Evolutionary conservation across 495 filamentous ascomycete genomes (phyloP).

Genomic region (Evernia prunastri): DNA sequence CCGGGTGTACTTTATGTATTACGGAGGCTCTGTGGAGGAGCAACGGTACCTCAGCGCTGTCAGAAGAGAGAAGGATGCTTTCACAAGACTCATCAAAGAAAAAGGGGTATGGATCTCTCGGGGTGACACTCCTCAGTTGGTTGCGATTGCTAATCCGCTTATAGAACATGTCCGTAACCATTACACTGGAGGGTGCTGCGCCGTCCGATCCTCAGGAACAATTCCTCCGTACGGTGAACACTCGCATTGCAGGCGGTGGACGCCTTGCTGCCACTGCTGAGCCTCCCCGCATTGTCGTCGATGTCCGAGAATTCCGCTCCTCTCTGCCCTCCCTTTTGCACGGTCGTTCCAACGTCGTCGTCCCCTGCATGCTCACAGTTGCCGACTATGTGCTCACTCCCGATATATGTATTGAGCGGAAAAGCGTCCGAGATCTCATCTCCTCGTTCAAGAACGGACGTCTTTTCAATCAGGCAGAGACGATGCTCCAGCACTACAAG

Average conservation of each 20-base stretch:
- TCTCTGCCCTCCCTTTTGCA: constrained; percentile 87
- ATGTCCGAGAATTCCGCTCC: constrained; percentile 92
- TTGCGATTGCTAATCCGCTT: not conserved
- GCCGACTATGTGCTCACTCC: constrained; percentile 94
- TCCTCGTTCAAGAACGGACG: constrained; percentile 84
- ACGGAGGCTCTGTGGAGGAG: constrained; percentile 90
- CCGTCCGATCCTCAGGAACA: constrained; percentile 78
- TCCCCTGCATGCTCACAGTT: constrained; percentile 92
- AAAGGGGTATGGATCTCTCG: constrained; percentile 44
- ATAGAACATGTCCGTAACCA: constrained; percentile 73
- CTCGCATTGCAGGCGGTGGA: constrained; percentile 90
- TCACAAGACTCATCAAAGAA: constrained; percentile 87
- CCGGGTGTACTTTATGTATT: constrained; percentile 92
- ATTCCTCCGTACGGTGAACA: constrained; percentile 93
- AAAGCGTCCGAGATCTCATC: constrained; percentile 86
- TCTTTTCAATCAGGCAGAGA: constrained; percentile 86
- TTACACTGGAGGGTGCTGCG: constrained; percentile 64
- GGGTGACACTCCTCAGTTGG: not conserved
- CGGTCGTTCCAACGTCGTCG: constrained; percentile 72
- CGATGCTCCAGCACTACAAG: constrained; percentile 90
- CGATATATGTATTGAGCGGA: constrained; percentile 87
- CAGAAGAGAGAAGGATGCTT: constrained; percentile 88
- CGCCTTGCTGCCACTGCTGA: constrained; percentile 78
- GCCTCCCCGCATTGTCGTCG: constrained; percentile 89
- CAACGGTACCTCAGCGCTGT: constrained; percentile 88